These are phyloP conservation scores for Pseudonitzschia multiseries DNA, from an alignment of 108 stramenopile genomes.

Conservation along the genomic window DNA sequence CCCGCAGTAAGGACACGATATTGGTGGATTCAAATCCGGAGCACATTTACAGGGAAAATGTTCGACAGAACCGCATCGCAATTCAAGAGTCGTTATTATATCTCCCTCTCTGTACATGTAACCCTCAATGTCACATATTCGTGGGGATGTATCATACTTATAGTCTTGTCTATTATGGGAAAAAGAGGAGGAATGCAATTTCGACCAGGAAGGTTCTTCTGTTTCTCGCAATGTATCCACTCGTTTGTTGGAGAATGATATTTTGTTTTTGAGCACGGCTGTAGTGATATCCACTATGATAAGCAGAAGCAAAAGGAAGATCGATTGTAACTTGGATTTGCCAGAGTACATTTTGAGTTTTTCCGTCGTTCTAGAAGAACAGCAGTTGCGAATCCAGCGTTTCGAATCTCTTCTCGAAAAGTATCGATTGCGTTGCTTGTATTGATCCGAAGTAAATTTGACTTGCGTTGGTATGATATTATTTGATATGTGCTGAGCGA, in stretches of 20 bases:
- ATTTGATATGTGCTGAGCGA: no score
- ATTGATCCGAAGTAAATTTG: no score
- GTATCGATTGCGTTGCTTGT: no score
- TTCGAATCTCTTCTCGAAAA: no score
- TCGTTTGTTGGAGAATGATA: not conserved
- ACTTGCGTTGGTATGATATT: no score
- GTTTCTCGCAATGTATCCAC: not conserved
- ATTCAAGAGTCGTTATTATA: conserved; percentile 1
- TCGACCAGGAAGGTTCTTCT: not conserved
- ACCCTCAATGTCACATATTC: not conserved
- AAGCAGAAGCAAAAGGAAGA: not conserved
- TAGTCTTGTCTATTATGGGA: not conserved
- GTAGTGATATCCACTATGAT: not conserved
- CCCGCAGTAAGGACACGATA: conserved; percentile 35
- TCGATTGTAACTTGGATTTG: no score
- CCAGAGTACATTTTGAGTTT: no score
- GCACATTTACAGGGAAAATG: conserved; percentile 35
- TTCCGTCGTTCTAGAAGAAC: no score
- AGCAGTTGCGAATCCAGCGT: no score
- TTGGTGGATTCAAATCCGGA: conserved; percentile 18
- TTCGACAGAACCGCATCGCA: conserved; percentile 13
- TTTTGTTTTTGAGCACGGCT: not conserved
- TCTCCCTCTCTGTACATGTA: not conserved
- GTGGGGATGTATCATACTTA: not conserved
- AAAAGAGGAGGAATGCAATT: not conserved